Conservation (phyloP, 805 yeast genomes). For the Lipomyces chichibuensis region DNA sequence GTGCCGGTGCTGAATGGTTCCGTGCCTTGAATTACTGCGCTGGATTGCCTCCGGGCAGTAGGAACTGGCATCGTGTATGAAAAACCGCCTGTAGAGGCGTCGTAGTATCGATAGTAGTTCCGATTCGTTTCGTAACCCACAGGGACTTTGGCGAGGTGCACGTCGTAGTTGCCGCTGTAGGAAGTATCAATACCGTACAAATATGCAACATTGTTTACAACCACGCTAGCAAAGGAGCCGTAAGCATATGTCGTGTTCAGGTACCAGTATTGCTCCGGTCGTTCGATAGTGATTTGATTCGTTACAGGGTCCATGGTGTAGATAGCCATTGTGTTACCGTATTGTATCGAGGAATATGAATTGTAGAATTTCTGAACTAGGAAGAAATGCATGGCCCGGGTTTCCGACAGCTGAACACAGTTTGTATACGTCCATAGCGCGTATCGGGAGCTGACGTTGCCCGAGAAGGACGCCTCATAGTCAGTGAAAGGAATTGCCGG, state of each 20-base stretch:
- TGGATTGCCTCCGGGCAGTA: slow-evolving; percentile 13
- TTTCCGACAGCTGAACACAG: slow-evolving; percentile 11
- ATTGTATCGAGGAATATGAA: background rate
- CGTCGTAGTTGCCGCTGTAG: slow-evolving; percentile 13
- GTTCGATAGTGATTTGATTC: background rate
- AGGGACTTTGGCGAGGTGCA: slow-evolving; percentile 18
- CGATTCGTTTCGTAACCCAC: background rate
- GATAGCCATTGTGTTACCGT: slow-evolving; percentile 17
- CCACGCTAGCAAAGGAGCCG: slow-evolving; percentile 22
- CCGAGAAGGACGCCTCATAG: background rate
- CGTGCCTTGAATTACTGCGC: slow-evolving; percentile 15
- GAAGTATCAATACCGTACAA: slow-evolving; percentile 12
- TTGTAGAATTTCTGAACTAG: slow-evolving; percentile 4
- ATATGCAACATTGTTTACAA: slow-evolving; percentile 18
- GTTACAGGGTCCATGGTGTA: slow-evolving; percentile 7
- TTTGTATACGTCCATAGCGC: slow-evolving; percentile 28
- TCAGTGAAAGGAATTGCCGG: slow-evolving; percentile 21
- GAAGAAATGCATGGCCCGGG: slow-evolving; percentile 18
- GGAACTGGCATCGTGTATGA: slow-evolving; percentile 12
- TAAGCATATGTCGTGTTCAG: slow-evolving; percentile 8
- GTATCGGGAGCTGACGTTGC: slow-evolving; percentile 1
- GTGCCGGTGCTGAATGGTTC: slow-evolving; percentile 21
- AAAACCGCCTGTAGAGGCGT: slow-evolving; percentile 2
- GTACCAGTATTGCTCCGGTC: slow-evolving; percentile 10
- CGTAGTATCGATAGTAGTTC: slow-evolving; percentile 10